Evolutionary conservation across 1,139 yeast species (phyloP).

Genomic region (Pichia sp.): DNA sequence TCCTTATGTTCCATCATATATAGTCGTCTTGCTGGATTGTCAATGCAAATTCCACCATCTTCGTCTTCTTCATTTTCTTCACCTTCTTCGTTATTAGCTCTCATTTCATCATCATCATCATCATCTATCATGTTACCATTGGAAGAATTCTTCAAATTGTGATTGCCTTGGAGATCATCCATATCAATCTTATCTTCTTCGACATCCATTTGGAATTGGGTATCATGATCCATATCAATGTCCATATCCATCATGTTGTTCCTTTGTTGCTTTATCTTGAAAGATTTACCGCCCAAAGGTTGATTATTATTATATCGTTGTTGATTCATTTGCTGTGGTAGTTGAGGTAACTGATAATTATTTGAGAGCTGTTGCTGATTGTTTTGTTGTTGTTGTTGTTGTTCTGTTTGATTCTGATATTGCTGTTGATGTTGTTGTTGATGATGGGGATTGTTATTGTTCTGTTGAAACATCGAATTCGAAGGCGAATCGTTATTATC

Average conservation of each 20-base stretch:
- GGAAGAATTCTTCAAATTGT: not conserved
- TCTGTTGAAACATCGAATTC: constrained; percentile 1
- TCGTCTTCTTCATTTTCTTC: not conserved
- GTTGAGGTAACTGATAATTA: no score
- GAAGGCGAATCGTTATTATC: constrained; percentile 1
- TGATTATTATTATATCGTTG: not conserved
- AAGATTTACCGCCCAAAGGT: no score
- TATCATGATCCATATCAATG: constrained; percentile 13
- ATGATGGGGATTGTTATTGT: no score
- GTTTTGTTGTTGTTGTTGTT: constrained; percentile 8
- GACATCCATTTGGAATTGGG: constrained; percentile 25
- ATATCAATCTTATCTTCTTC: constrained; percentile 10
- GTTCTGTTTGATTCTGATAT: constrained; percentile 16
- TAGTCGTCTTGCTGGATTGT: constrained; percentile 90
- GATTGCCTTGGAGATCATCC: constrained; percentile 19
- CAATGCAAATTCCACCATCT: constrained; percentile 51
- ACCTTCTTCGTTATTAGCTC: constrained; percentile 25
- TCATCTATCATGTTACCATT: not conserved
- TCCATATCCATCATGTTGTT: not conserved
- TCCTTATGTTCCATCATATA: constrained; percentile 90
- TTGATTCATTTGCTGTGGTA: constrained; percentile 2
- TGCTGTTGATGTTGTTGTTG: constrained; percentile 16
- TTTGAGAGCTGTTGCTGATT: not conserved
- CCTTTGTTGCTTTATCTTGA: not conserved
- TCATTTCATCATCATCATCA: not conserved